phyloP scores from a whole-genome alignment of 2,329 filamentous ascomycete species.

The Colletotrichum horii region DNA sequence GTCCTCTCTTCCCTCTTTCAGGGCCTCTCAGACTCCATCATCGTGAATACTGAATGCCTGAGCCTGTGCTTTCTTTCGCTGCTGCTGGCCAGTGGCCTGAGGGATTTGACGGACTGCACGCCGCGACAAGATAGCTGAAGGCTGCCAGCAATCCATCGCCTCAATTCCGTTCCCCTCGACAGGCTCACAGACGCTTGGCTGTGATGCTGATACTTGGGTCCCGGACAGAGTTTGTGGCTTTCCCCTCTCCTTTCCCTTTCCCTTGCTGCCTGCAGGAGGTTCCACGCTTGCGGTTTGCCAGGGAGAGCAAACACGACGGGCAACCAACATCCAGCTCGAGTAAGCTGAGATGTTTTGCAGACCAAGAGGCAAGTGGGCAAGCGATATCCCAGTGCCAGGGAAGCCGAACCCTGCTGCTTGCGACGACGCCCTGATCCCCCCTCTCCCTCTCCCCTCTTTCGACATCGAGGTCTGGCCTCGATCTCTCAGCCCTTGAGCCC shows the following conservation, averaged over 20 bases:
- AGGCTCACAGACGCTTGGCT: neutral
- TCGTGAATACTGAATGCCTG: neutral
- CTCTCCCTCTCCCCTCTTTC: neutral
- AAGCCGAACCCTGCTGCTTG: neutral
- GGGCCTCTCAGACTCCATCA: neutral
- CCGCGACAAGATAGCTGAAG: neutral
- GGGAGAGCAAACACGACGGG: neutral
- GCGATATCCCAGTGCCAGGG: neutral
- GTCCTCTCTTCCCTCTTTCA: constrained; percentile 2
- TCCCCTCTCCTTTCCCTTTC: neutral
- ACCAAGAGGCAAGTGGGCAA: neutral
- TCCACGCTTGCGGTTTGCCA: neutral
- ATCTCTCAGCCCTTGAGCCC: neutral
- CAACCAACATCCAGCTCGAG: neutral
- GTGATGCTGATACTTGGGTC: neutral
- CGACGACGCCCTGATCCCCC: neutral
- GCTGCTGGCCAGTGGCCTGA: neutral
- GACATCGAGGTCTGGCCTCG: constrained; percentile 21
- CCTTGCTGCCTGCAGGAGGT: neutral
- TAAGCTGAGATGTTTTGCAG: neutral
- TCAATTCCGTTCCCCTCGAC: neutral
- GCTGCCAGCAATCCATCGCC: neutral
- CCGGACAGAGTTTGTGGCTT: constrained; percentile 5
- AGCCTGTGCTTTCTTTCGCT: neutral
- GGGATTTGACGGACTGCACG: neutral